Conservation (phyloP, 805 yeast species). For the Yamadazyma nakazawae region DNA sequence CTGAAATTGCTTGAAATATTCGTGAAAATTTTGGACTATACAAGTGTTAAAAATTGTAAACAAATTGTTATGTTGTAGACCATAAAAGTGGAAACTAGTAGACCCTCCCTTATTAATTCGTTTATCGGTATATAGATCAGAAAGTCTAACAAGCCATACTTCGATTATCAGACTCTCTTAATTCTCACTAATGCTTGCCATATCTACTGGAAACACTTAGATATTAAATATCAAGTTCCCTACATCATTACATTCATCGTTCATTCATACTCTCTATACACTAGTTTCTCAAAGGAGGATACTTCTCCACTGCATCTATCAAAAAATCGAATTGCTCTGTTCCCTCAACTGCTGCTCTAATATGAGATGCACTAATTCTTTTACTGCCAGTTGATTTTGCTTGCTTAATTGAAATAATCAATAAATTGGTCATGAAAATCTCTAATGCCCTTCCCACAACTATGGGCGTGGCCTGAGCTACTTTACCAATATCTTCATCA, state of each 20-base stretch:
- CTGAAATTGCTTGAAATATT: no score
- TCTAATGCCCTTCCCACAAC: slow-evolving; percentile 95
- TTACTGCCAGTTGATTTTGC: slow-evolving; percentile 74
- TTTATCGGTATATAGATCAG: no score
- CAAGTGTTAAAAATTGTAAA: no score
- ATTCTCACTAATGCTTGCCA: not conserved
- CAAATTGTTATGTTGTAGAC: no score
- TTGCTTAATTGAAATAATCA: slow-evolving; percentile 75
- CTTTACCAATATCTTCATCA: slow-evolving; percentile 97
- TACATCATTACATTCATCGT: not conserved
- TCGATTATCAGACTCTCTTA: no score
- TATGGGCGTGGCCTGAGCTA: slow-evolving; percentile 98
- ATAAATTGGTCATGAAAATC: slow-evolving; percentile 83
- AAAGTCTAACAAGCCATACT: no score
- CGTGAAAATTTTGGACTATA: no score
- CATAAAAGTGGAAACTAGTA: no score
- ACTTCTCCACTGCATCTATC: slow-evolving; percentile 67
- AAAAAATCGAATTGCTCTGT: slow-evolving; percentile 93
- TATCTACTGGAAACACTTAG: not conserved
- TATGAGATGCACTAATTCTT: slow-evolving; percentile 77
- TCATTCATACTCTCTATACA: not conserved
- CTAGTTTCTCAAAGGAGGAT: slow-evolving; percentile 39
- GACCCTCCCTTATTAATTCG: no score
- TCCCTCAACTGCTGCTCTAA: slow-evolving; percentile 75
- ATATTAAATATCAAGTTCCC: not conserved